These are phyloP conservation scores for Nicotiana sylvestris DNA, from an alignment of 257 asterid genomes.

Conservation along the genomic window DNA sequence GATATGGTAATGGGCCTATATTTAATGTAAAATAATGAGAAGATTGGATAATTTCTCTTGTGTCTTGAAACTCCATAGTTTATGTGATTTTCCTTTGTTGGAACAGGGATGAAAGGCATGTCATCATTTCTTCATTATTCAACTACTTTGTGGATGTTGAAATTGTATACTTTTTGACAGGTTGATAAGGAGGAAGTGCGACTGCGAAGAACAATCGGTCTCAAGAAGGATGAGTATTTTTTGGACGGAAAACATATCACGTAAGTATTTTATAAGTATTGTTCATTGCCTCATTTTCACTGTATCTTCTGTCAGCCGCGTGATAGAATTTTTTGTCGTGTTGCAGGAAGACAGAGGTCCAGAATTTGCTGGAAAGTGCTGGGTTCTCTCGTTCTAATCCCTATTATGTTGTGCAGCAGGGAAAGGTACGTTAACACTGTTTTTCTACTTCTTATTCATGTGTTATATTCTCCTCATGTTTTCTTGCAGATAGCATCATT, in stretches of 20 bases:
- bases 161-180: conserved; percentile 32
- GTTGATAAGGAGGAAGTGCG: conserved; percentile 99
- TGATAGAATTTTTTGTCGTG: conserved; percentile 16
- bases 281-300: conserved; percentile 9
- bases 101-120: conserved; percentile 6
- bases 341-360: conserved; percentile 96
- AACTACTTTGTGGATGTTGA: not conserved
- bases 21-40: not conserved
- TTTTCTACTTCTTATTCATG: not conserved
- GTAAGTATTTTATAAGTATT: conserved; percentile 41
- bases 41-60: not conserved
- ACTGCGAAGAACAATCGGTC: conserved; percentile 93
- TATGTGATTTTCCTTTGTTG: not conserved
- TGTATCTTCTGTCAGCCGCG: conserved; percentile 1
- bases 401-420: conserved; percentile 99
- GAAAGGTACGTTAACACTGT: conserved; percentile 50
- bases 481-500: conserved; percentile 73
- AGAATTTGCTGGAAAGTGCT: conserved; percentile 99
- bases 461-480: conserved; percentile 18
- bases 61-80: not conserved
- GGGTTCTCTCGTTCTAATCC: conserved; percentile 99
- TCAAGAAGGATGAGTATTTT: conserved; percentile 91
- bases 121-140: not conserved
- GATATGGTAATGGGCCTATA: not conserved
- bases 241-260: conserved; percentile 98